A percentile compares a stretch with the other conserved stretches of the same genome.
Evolutionary conservation across 176 grass and related monocot species (phyloP).

Genomic region (Tillandsia leiboldiana): DNA sequence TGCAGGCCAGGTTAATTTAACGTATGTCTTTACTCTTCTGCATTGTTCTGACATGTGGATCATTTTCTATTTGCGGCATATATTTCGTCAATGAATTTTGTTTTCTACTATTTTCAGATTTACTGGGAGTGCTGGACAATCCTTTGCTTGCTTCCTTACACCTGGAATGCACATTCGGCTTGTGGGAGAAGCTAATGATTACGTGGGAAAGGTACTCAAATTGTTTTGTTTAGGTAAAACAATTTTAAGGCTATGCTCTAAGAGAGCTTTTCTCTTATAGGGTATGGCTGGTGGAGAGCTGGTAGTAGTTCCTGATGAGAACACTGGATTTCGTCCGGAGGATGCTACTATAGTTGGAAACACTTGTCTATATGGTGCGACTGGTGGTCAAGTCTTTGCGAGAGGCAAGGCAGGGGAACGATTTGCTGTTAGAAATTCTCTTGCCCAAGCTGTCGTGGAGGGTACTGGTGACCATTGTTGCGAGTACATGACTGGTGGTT

Average conservation of each 20-base stretch:
- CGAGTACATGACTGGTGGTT: constrained; percentile 99
- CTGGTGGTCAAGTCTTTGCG: constrained; percentile 92
- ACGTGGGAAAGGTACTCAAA: constrained; percentile 84
- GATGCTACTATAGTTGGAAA: constrained; percentile 98
- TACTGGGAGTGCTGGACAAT: constrained; percentile 94
- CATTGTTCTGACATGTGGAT: neutral
- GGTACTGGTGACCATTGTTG: constrained; percentile 99
- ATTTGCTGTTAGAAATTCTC: constrained; percentile 97
- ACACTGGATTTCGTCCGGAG: constrained; percentile 79
- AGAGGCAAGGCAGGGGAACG: constrained; percentile 94
- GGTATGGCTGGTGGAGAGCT: constrained; percentile 97
- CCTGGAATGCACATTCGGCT: constrained; percentile 94
- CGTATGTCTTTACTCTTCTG: constrained; percentile 41
- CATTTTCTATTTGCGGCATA: neutral
- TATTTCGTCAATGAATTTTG: neutral
- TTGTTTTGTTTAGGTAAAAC: neutral
- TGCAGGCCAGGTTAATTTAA: constrained; percentile 85
- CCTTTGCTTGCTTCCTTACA: constrained; percentile 92
- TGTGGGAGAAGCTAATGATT: constrained; percentile 93
- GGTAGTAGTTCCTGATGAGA: constrained; percentile 78
- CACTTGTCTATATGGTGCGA: constrained; percentile 98
- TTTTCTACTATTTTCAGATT: constrained; percentile 50
- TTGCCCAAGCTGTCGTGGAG: constrained; percentile 93
- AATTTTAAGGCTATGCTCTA: neutral
- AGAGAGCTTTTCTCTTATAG: constrained; percentile 20